These are phyloP conservation scores for Carpinus viminea DNA, from an alignment of 306 rosid genomes.

Conservation along the genomic window DNA sequence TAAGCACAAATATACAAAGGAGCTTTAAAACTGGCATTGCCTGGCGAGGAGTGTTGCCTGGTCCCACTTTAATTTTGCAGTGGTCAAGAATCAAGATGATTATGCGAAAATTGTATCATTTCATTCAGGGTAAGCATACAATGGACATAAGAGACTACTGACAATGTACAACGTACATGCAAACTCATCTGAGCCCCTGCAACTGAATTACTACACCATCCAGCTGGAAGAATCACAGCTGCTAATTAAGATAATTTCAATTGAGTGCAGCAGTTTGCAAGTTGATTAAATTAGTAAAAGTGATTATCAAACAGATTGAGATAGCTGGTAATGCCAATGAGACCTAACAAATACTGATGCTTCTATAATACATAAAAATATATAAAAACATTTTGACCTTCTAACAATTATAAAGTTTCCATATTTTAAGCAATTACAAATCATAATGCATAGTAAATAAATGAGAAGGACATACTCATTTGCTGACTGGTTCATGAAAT, in stretches of 20 bases:
- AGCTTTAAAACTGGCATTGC: too few relatives aligned
- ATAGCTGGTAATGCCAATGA: not conserved
- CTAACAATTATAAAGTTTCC: constrained; percentile 6
- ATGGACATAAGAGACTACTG: not conserved
- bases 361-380: not conserved
- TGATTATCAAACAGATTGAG: not conserved
- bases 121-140: not conserved
- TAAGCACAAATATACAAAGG: too few relatives aligned
- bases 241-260: not conserved
- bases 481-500: constrained; percentile 85
- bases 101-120: not conserved
- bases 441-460: not conserved
- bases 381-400: not conserved
- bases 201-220: not conserved
- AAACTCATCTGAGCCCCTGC: not conserved
- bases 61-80: too few relatives aligned
- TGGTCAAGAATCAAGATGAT: too few relatives aligned
- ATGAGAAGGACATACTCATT: constrained; percentile 58
- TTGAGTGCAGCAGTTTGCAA: not conserved
- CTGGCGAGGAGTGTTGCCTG: not conserved
- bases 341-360: not conserved
- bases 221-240: not conserved
- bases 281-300: not conserved
- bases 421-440: not conserved
- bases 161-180: not conserved